These are phyloP conservation scores for Pyrenochaeta sp. DNA, from an alignment of 2,329 filamentous ascomycete genomes.

Conservation along the genomic window DNA sequence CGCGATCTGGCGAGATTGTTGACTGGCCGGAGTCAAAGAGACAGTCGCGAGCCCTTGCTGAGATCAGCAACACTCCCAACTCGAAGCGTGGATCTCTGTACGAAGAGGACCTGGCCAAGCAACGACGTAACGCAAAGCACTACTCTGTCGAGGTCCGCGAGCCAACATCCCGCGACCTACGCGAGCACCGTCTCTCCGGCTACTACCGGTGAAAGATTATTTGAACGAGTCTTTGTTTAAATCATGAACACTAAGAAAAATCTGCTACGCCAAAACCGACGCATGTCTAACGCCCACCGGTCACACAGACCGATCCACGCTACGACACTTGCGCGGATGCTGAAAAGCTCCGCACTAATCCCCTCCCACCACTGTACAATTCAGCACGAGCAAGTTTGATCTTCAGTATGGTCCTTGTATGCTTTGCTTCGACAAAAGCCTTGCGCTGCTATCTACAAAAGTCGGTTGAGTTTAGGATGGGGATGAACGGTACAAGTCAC, in stretches of 20 bases:
- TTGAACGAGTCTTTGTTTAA: constrained; percentile 18
- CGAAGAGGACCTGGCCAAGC: constrained; percentile 48
- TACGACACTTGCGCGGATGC: constrained; percentile 23
- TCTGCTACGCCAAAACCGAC: background rate
- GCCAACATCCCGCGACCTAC: constrained; percentile 47
- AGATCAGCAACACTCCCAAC: constrained; percentile 41
- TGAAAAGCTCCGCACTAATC: constrained; percentile 32
- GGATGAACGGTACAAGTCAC: constrained; percentile 9
- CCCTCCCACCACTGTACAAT: constrained; percentile 24
- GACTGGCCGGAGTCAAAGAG: constrained; percentile 44
- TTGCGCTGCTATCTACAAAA: constrained; percentile 34
- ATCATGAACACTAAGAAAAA: constrained; percentile 7
- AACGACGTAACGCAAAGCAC: constrained; percentile 45
- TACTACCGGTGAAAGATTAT: constrained; percentile 49
- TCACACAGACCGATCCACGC: constrained; percentile 9
- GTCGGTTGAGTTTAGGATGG: constrained; percentile 11
- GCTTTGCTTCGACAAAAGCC: constrained; percentile 36
- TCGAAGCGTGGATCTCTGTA: constrained; percentile 53
- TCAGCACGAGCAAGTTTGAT: constrained; percentile 34
- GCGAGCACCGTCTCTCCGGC: constrained; percentile 48
- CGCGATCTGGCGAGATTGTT: constrained; percentile 48
- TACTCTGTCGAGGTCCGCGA: constrained; percentile 55
- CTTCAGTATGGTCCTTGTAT: constrained; percentile 25
- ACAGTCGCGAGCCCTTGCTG: constrained; percentile 32
- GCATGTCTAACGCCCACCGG: background rate